Percentiles rank a stretch among this genome's conserved stretches.
Evolutionary conservation across 208 protist species (phyloP).

Genomic region (Crithidia thermophila): DNA sequence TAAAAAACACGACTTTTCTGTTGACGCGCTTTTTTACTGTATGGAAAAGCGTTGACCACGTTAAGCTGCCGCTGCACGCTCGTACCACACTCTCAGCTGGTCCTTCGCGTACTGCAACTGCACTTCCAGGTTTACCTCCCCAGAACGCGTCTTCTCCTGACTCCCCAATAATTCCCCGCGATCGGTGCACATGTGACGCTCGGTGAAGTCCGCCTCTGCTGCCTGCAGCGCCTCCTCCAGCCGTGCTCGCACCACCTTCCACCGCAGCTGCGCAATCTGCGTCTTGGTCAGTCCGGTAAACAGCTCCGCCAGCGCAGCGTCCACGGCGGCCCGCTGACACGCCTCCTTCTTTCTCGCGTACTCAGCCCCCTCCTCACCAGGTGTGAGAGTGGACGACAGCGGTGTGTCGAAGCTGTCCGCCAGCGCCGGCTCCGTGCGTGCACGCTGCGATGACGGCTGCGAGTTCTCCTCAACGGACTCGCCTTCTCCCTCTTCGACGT

Average conservation of each 20-base stretch:
- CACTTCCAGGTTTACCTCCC: constrained; percentile 15
- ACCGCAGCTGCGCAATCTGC: constrained; percentile 61
- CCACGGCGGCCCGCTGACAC: constrained; percentile 20
- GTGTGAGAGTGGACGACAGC: neutral
- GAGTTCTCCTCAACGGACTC: neutral
- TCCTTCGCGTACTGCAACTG: constrained; percentile 67
- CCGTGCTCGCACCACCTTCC: constrained; percentile 45
- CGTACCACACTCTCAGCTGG: constrained; percentile 43
- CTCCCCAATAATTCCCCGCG: no score
- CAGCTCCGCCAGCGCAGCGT: constrained; percentile 36
- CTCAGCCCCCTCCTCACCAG: neutral
- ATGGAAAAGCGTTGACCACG: constrained; percentile 10
- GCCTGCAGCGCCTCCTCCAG: constrained; percentile 38
- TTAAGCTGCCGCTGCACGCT: constrained; percentile 36
- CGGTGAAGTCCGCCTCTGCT: neutral
- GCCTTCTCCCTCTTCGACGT: no score
- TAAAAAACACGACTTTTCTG: no score
- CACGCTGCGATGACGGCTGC: constrained; percentile 4
- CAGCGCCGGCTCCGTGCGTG: constrained; percentile 16
- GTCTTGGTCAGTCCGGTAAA: constrained; percentile 41
- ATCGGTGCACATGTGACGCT: no score
- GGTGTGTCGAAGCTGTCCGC: constrained; percentile 7
- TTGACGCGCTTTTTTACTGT: no score
- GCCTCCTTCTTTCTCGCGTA: constrained; percentile 4
- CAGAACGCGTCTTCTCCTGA: no score